Evolutionary conservation across 2,329 filamentous ascomycete genomes (phyloP).

Genomic region (Arthrobotrys pseudoclavata): DNA sequence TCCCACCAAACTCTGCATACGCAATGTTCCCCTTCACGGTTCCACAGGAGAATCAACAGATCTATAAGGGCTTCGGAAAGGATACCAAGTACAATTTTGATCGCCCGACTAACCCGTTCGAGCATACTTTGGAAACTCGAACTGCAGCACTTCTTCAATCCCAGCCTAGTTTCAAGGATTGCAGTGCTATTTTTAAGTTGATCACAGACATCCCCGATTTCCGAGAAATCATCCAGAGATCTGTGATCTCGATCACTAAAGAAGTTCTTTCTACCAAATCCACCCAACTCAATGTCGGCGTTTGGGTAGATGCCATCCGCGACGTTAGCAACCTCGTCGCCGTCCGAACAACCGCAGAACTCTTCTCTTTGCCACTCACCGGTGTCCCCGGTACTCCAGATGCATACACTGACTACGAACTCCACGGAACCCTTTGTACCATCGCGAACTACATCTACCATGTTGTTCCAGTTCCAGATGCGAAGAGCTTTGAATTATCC

Average conservation of each 20-base stretch:
- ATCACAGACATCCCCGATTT: slow-evolving; percentile 66
- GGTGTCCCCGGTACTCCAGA: slow-evolving; percentile 49
- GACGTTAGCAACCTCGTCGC: slow-evolving; percentile 72
- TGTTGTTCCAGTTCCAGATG: slow-evolving; percentile 46
- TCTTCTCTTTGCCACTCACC: slow-evolving; percentile 73
- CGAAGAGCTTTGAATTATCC: slow-evolving; percentile 51
- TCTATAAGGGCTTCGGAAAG: slow-evolving; percentile 70
- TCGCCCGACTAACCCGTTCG: slow-evolving; percentile 61
- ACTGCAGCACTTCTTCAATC: slow-evolving; percentile 31
- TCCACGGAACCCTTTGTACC: slow-evolving; percentile 47
- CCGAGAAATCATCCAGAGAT: slow-evolving; percentile 74
- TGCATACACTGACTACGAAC: slow-evolving; percentile 55
- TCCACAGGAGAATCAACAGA: slow-evolving; percentile 66
- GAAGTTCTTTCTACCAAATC: slow-evolving; percentile 76
- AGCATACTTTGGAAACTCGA: slow-evolving; percentile 28
- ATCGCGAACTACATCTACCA: slow-evolving; percentile 52
- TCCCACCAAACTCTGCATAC: slow-evolving; percentile 67
- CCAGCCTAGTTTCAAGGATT: not conserved
- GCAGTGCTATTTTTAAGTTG: slow-evolving; percentile 26
- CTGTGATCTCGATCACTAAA: slow-evolving; percentile 75
- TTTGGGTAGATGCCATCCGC: slow-evolving; percentile 76
- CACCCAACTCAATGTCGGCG: slow-evolving; percentile 72
- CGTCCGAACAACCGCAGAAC: slow-evolving; percentile 71
- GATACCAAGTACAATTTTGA: slow-evolving; percentile 79
- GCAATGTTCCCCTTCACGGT: slow-evolving; percentile 70